Evolutionary conservation across 345 rosid species (phyloP).

Genomic region (Cardamine chenopodiifolia): DNA sequence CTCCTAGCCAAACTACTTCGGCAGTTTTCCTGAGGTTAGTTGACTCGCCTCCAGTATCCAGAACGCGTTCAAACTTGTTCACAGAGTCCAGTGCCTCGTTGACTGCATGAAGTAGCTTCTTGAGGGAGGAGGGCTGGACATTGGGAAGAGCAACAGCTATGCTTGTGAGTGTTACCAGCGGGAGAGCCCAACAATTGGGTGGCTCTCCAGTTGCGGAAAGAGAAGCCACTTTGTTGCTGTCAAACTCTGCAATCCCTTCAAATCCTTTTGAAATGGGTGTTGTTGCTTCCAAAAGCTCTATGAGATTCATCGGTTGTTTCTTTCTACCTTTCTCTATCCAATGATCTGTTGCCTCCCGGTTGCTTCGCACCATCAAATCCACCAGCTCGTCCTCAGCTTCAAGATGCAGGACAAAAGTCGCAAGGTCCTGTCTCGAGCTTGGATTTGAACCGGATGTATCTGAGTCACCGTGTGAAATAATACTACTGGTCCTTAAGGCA

Average conservation of each 20-base stretch:
- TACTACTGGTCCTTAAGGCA: slow-evolving; percentile 26
- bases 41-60: slow-evolving; percentile 44
- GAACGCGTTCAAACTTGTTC: slow-evolving; percentile 50
- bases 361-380: slow-evolving; percentile 57
- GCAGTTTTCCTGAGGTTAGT: slow-evolving; percentile 62
- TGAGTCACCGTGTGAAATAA: slow-evolving; percentile 45
- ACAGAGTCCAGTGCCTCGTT: slow-evolving; percentile 63
- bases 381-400: slow-evolving; percentile 82
- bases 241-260: slow-evolving; percentile 37
- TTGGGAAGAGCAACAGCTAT: slow-evolving; percentile 68
- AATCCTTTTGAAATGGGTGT: slow-evolving; percentile 17
- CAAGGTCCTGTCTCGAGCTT: slow-evolving; percentile 51
- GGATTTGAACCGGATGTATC: slow-evolving; percentile 40
- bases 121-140: slow-evolving; percentile 35
- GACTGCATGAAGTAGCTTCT: slow-evolving; percentile 53
- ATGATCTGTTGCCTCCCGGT: slow-evolving; percentile 46
- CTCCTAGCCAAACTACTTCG: slow-evolving; percentile 59
- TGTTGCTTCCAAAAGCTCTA: slow-evolving; percentile 28
- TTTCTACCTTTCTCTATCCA: slow-evolving; percentile 60
- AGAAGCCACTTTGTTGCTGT: slow-evolving; percentile 53
- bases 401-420: slow-evolving; percentile 72
- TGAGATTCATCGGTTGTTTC: slow-evolving; percentile 33
- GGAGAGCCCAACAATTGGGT: slow-evolving; percentile 83
- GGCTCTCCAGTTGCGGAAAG: slow-evolving; percentile 62
- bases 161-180: slow-evolving; percentile 71